These are phyloP conservation scores for Daldinia grandis DNA, from an alignment of 495 filamentous ascomycete genomes.

Conservation along the genomic window DNA sequence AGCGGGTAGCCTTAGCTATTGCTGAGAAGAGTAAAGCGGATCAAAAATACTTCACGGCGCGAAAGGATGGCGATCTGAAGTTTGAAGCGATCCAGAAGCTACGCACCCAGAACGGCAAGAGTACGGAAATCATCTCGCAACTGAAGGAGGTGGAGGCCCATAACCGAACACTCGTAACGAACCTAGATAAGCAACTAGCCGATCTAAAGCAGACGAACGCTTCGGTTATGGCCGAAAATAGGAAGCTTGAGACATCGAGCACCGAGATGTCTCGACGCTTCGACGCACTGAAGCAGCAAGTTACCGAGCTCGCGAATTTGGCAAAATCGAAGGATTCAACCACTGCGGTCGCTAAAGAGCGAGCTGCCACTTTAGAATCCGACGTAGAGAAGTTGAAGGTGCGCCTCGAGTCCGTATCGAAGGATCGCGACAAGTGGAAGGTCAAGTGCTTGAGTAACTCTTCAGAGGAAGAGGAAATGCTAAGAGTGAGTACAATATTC, in stretches of 20 bases:
- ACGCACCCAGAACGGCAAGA: conserved; percentile 83
- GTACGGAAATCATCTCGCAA: conserved; percentile 89
- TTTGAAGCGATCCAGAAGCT: conserved; percentile 79
- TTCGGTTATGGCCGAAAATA: conserved; percentile 70
- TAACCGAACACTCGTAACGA: conserved; percentile 68
- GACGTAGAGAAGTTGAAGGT: conserved; percentile 77
- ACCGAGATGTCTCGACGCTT: conserved; percentile 71
- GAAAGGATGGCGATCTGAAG: conserved; percentile 89
- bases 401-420: conserved; percentile 76
- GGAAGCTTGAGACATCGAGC: conserved; percentile 72
- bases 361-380: conserved; percentile 65
- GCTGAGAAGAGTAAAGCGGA: conserved; percentile 96
- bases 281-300: conserved; percentile 79
- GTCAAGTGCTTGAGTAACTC: conserved; percentile 79
- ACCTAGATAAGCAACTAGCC: conserved; percentile 87
- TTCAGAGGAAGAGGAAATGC: conserved; percentile 80
- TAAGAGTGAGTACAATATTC: conserved; percentile 70
- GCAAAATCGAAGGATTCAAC: conserved; percentile 77
- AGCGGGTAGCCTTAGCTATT: conserved; percentile 73
- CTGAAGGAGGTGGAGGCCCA: conserved; percentile 87
- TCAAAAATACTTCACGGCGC: conserved; percentile 95
- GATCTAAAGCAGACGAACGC: conserved; percentile 80
- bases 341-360: conserved; percentile 67
- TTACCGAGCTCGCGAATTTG: conserved; percentile 74
- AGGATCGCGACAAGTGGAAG: conserved; percentile 82